Evolutionary conservation across 1,284 basidiomycete genomes (phyloP).

Genomic region (Cryptococcus floricola): DNA sequence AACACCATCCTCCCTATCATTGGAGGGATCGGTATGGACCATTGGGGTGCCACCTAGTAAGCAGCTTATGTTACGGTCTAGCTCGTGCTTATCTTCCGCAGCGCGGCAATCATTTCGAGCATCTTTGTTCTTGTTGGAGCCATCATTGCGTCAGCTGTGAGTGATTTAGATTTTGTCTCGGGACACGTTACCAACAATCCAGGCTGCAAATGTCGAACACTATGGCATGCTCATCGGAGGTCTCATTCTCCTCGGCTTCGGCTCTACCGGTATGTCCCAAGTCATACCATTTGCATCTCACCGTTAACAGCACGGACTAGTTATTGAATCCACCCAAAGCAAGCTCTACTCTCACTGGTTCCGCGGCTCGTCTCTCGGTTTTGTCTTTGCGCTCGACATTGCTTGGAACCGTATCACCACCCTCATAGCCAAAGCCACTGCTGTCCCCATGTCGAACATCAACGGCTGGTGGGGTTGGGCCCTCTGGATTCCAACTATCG

Average conservation of each 20-base stretch:
- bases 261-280: conserved; percentile 19
- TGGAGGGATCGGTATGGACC: conserved; percentile 50
- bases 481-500: conserved; percentile 46
- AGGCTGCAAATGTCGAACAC: conserved; percentile 27
- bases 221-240: conserved; percentile 33
- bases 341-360: conserved; percentile 47
- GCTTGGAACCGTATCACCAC: conserved; percentile 36
- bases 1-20: conserved; percentile 51
- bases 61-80: conserved; percentile 1
- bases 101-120: conserved; percentile 35
- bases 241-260: conserved; percentile 37
- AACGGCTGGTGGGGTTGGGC: conserved; percentile 48
- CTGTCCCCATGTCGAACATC: conserved; percentile 44
- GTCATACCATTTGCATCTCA: background rate
- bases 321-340: conserved; percentile 36
- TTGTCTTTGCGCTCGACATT: conserved; percentile 35
- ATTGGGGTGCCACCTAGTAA: conserved; percentile 42
- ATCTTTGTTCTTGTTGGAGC: conserved; percentile 41
- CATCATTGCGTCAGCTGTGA: conserved; percentile 32
- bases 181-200: background rate
- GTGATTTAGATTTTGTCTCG: conserved; percentile 5
- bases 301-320: conserved; percentile 3
- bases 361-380: conserved; percentile 28
- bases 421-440: conserved; percentile 33
- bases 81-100: background rate